Evolutionary conservation across 306 rosid species (phyloP).

Genomic region (Quercus glauca): DNA sequence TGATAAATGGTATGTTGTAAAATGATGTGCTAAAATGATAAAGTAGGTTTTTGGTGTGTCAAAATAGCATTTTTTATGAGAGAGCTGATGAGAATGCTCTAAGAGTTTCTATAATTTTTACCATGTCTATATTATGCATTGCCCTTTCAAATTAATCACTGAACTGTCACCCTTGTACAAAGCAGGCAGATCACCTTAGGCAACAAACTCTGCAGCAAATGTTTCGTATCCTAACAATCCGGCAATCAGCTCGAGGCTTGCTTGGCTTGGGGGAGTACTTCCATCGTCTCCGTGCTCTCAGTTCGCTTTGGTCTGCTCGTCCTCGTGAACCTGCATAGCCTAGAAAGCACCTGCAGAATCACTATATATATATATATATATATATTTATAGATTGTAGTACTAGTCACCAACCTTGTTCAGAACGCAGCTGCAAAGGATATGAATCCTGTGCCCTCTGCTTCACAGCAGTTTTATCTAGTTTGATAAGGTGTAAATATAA

Average conservation of each 20-base stretch:
- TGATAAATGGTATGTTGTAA: no score
- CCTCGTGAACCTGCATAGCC: conserved; percentile 30
- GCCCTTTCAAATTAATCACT: not conserved
- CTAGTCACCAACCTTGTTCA: not conserved
- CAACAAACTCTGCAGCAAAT: conserved; percentile 65
- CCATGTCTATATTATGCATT: not conserved
- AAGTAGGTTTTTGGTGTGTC: no score
- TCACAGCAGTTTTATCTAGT: not conserved
- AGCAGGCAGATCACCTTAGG: conserved; percentile 87
- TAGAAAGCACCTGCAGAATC: not conserved
- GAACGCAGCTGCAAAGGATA: not conserved
- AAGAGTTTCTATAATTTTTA: no score
- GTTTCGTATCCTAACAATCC: conserved; percentile 50
- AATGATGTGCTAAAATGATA: no score
- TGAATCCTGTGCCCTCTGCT: not conserved
- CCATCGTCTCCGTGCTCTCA: conserved; percentile 67
- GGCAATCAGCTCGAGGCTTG: conserved; percentile 72
- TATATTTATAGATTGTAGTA: not conserved
- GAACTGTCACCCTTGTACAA: conserved; percentile 21
- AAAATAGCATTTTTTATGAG: no score
- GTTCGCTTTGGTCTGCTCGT: conserved; percentile 71
- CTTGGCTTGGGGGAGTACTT: conserved; percentile 77
- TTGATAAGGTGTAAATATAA: not conserved
- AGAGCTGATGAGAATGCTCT: no score
- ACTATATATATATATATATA: not conserved